These are phyloP conservation scores for Calocera viscosa DNA, from an alignment of 768 basidiomycete genomes.

Conservation along the genomic window DNA sequence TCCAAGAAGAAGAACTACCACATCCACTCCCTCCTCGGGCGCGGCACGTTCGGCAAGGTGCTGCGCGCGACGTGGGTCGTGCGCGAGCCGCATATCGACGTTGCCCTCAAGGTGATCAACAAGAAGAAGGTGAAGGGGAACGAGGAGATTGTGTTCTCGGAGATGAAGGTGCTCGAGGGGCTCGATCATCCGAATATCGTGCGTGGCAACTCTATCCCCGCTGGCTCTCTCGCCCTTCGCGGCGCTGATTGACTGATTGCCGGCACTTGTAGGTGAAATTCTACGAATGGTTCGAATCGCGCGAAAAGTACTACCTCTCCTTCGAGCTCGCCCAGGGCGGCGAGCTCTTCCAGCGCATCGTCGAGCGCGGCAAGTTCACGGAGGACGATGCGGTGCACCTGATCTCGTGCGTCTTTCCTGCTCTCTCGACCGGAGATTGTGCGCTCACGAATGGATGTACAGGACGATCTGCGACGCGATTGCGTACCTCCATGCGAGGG, in stretches of 20 bases:
- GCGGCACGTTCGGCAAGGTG: slow-evolving; percentile 85
- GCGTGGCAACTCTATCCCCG: slow-evolving; percentile 21
- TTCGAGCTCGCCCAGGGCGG: slow-evolving; percentile 92
- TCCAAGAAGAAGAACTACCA: slow-evolving; percentile 75
- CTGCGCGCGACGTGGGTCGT: slow-evolving; percentile 43
- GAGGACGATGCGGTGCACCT: slow-evolving; percentile 80
- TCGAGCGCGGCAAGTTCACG: slow-evolving; percentile 78
- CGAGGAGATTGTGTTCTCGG: slow-evolving; percentile 72
- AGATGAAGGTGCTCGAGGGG: slow-evolving; percentile 86
- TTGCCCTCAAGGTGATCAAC: slow-evolving; percentile 79
- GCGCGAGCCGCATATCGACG: slow-evolving; percentile 47
- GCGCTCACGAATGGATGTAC: slow-evolving; percentile 1
- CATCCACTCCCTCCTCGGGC: slow-evolving; percentile 58
- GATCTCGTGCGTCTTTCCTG: slow-evolving; percentile 42
- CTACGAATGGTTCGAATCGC: slow-evolving; percentile 91
- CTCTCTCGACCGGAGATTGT: neutral
- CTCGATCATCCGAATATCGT: slow-evolving; percentile 88
- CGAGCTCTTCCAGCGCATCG: slow-evolving; percentile 84
- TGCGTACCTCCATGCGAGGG: slow-evolving; percentile 77
- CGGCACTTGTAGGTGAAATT: slow-evolving; percentile 78
- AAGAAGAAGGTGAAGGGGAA: slow-evolving; percentile 95
- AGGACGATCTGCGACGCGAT: slow-evolving; percentile 80
- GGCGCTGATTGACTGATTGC: neutral
- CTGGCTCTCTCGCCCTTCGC: neutral
- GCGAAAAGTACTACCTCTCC: slow-evolving; percentile 87